Percentiles rank a stretch among this genome's conserved stretches.
Evolutionary conservation across 1,139 yeast species (phyloP).

Genomic region (Zhuliangozyma parablackwelliae): DNA sequence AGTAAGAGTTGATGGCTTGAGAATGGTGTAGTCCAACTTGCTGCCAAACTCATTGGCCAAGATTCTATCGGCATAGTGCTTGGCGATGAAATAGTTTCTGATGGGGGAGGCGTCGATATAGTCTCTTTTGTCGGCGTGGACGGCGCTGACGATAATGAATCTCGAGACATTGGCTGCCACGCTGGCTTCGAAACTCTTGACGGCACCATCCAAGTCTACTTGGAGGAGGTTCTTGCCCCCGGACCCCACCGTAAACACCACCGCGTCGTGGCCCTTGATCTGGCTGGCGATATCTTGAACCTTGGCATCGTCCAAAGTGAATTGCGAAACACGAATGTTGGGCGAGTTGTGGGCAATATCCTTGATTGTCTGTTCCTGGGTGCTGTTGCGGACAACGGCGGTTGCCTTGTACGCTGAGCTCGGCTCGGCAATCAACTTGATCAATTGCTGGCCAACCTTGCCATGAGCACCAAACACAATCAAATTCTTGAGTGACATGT

Average conservation of each 20-base stretch:
- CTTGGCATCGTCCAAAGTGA: conserved; percentile 33
- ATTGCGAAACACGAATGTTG: conserved; percentile 30
- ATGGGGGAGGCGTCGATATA: conserved; percentile 24
- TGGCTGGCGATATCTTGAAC: conserved; percentile 30
- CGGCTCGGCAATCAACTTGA: conserved; percentile 18
- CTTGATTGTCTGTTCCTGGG: conserved; percentile 37
- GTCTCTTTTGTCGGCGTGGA: conserved; percentile 48
- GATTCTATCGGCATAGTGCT: conserved; percentile 53
- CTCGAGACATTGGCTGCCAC: conserved; percentile 42
- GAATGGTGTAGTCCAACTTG: conserved; percentile 46
- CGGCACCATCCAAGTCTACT: conserved; percentile 62
- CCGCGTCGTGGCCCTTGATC: conserved; percentile 49
- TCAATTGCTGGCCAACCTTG: conserved; percentile 44
- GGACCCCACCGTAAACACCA: conserved; percentile 62
- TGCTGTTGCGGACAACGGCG: conserved; percentile 48
- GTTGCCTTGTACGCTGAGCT: conserved; percentile 30
- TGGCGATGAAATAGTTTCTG: conserved; percentile 46
- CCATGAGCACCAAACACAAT: conserved; percentile 62
- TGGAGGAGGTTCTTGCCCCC: conserved; percentile 52
- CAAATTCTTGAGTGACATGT: conserved; percentile 5
- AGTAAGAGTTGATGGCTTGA: conserved; percentile 44
- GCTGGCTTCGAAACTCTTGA: conserved; percentile 55
- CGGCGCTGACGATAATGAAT: conserved; percentile 53
- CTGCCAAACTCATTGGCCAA: conserved; percentile 29
- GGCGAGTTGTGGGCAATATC: conserved; percentile 24